Evolutionary conservation across 2,329 filamentous ascomycete genomes (phyloP), one percentile per base, ranked within the genome.

Genomic region (Tolypocladium amazonense): DNA sequence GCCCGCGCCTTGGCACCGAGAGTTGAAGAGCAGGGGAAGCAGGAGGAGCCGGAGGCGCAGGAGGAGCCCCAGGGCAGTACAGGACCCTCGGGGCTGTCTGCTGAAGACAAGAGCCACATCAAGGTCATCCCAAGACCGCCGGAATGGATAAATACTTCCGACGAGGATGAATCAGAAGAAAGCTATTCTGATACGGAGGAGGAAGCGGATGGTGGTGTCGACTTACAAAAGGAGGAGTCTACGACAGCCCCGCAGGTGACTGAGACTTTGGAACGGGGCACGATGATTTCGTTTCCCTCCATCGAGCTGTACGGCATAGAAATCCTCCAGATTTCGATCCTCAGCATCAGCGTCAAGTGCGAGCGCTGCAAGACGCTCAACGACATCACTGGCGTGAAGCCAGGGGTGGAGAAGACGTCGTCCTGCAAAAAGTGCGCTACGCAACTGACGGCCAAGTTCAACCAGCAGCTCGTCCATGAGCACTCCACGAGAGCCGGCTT

Each of bases 261-360:
- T 18, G 71, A 73, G 56, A 68, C 66, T n/a, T 62, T 77, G 2
- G 88, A 91, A 67, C 79, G 81, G 58, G 90, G 90, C 30, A 88
- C 90, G n/a, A 84, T 89, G 58, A 78, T 95, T 9, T 90, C 87
- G 0, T 91, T 94, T 66, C 90, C 91, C 0, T 85, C 82, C 33
- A 76, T 94, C 60, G 89, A 93, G 67, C 81, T 95, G 2, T 82
- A 90, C 68, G 84, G 87, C 43, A 87, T 94, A 62, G 90, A 94
- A 68, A 74, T 94, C 2, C 77, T 95, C 11, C 85, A 92, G 65
- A 73, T 93, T 1, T 77, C 81, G 0, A 78, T 82, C 30, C 75
- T 94, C 38, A 86, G 83, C 60, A 77, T 94, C 63, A 88, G 82
- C 3, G 78, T 91, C 63, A 92, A 92, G 70, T 95, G 90, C 70